Percentiles rank a stretch among this genome's conserved stretches.
Conservation (phyloP, 768 basidiomycete species). For the Tylopilus intermedius region DNA sequence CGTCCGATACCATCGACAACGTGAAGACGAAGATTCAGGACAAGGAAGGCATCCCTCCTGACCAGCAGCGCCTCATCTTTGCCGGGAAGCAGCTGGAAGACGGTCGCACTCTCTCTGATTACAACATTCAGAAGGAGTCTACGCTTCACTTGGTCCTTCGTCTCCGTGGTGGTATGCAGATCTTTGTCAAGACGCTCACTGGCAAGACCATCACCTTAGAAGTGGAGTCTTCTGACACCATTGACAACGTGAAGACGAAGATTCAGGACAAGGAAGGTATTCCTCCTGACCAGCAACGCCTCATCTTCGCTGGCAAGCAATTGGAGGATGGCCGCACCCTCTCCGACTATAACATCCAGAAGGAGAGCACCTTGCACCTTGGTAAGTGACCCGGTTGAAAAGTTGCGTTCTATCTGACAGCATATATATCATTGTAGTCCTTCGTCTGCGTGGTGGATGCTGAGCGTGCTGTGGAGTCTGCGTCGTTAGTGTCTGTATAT, state of each 20-base stretch:
- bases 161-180: conserved; percentile 69
- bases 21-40: conserved; percentile 82
- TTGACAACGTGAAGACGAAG: conserved; percentile 73
- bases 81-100: conserved; percentile 95
- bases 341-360: conserved; percentile 75
- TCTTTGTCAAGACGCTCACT: conserved; percentile 67
- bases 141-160: conserved; percentile 73
- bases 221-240: conserved; percentile 71
- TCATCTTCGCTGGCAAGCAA: conserved; percentile 81
- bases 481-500: not conserved
- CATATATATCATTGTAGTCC: conserved; percentile 36
- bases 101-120: conserved; percentile 80
- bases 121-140: conserved; percentile 82
- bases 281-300: conserved; percentile 70
- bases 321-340: conserved; percentile 74
- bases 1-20: conserved; percentile 89
- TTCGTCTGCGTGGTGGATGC: conserved; percentile 77
- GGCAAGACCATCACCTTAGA: conserved; percentile 76
- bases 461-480: conserved; percentile 21
- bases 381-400: conserved; percentile 11
- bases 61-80: conserved; percentile 88
- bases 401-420: conserved; percentile 2
- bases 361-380: conserved; percentile 68
- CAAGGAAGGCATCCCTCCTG: conserved; percentile 75
- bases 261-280: conserved; percentile 81